Evolutionary conservation across 345 rosid species (phyloP).

Genomic region (Murraya koenigii): DNA sequence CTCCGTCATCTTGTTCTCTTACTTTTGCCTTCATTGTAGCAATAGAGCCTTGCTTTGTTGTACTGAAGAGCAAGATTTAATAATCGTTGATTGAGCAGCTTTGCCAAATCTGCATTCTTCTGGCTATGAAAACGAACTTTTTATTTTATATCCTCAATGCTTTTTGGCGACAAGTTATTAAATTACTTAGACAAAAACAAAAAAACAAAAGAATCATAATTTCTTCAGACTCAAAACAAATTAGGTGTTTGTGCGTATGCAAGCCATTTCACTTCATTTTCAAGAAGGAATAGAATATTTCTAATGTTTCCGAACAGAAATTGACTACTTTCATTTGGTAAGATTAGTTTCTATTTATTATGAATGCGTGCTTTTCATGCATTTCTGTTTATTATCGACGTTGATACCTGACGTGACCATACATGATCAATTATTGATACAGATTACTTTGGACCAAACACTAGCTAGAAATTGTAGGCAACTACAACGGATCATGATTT

Average conservation of each 20-base stretch:
- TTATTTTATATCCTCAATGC: neutral
- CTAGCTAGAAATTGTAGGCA: neutral
- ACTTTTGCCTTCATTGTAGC: neutral
- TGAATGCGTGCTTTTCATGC: too few species aligned
- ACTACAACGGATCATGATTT: constrained; percentile 24
- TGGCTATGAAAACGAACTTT: neutral
- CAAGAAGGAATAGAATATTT: too few species aligned
- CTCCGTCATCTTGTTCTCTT: neutral
- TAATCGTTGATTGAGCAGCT: neutral
- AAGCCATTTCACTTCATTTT: too few species aligned
- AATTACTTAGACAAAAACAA: neutral
- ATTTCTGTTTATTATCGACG: too few species aligned
- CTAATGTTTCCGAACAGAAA: too few species aligned
- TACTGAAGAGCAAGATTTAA: neutral
- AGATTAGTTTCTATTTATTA: too few species aligned
- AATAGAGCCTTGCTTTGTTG: neutral
- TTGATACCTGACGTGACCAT: too few species aligned
- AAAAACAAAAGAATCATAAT: neutral
- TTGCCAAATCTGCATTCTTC: neutral
- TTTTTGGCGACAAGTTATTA: neutral
- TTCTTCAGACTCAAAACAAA: too few species aligned
- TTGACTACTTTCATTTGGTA: too few species aligned
- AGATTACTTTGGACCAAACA: too few species aligned
- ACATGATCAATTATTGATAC: too few species aligned
- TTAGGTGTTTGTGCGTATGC: too few species aligned